phyloP scores from a whole-genome alignment of 495 filamentous ascomycete species.

The Talaromyces trachyspermus region DNA sequence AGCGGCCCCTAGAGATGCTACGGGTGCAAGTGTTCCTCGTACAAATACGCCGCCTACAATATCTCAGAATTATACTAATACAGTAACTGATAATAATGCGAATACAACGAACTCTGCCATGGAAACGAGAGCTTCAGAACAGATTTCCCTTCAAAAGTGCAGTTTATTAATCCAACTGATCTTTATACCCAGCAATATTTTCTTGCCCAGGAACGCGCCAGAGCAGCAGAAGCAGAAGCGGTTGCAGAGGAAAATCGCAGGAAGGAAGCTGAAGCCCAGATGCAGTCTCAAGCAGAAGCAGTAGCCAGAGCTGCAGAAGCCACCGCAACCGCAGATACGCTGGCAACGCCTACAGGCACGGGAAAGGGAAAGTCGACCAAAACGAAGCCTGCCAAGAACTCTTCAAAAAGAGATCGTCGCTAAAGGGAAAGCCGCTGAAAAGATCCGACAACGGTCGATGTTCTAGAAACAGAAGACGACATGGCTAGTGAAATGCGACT shows the following conservation, averaged over 20 bases:
- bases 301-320: constrained; percentile 5
- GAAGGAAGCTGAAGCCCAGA: constrained; percentile 9
- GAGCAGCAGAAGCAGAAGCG: constrained; percentile 11
- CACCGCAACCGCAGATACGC: constrained; percentile 2
- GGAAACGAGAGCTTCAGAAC: neutral
- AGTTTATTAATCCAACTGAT: constrained; percentile 17
- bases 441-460: neutral
- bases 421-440: neutral
- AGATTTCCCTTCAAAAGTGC: constrained; percentile 5
- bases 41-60: neutral
- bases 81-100: neutral
- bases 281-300: constrained; percentile 1
- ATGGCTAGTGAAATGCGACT: constrained; percentile 27
- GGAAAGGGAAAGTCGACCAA: too few species aligned
- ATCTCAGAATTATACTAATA: neutral
- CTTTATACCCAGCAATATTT: constrained; percentile 22
- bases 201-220: constrained; percentile 13
- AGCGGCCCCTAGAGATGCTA: neutral
- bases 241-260: neutral
- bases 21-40: neutral
- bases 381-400: constrained; percentile 6
- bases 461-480: constrained; percentile 4
- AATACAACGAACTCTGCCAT: neutral
- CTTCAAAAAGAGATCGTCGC: constrained; percentile 5
- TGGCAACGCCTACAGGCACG: neutral